Conservation (phyloP, 2,329 filamentous ascomycete species). For the Claviceps humidiphila region DNA sequence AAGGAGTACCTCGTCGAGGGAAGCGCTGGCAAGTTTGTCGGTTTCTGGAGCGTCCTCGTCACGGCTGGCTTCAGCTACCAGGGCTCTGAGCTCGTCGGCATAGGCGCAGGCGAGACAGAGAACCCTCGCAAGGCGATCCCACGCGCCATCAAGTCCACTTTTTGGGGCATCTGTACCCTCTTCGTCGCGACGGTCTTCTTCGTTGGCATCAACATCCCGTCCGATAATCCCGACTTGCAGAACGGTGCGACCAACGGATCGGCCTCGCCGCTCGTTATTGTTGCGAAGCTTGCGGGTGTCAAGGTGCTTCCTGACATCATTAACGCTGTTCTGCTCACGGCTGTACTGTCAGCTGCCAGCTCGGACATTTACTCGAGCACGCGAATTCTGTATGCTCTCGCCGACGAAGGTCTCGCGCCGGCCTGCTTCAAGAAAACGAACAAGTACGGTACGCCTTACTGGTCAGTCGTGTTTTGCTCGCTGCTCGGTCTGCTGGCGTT, state of each 20-base stretch:
- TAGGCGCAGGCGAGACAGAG: slow-evolving; percentile 65
- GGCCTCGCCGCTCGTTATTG: slow-evolving; percentile 52
- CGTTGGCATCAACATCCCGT: slow-evolving; percentile 58
- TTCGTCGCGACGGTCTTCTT: slow-evolving; percentile 56
- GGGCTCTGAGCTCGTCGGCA: slow-evolving; percentile 62
- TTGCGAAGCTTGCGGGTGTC: slow-evolving; percentile 48
- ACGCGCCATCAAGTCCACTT: slow-evolving; percentile 58
- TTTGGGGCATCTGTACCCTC: slow-evolving; percentile 59
- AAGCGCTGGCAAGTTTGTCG: slow-evolving; percentile 47
- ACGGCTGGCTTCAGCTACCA: slow-evolving; percentile 59
- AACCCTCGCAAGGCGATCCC: slow-evolving; percentile 63
- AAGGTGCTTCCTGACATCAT: slow-evolving; percentile 53
- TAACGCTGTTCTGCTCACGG: slow-evolving; percentile 66
- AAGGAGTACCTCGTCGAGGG: slow-evolving; percentile 43
- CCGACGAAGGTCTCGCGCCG: slow-evolving; percentile 51
- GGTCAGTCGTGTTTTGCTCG: slow-evolving; percentile 40
- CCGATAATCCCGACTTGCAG: slow-evolving; percentile 39
- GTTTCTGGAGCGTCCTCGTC: slow-evolving; percentile 56
- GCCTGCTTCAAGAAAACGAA: slow-evolving; percentile 46
- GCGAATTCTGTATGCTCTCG: slow-evolving; percentile 53
- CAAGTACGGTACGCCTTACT: slow-evolving; percentile 47
- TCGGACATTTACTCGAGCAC: slow-evolving; percentile 64
- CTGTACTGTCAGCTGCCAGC: slow-evolving; percentile 66
- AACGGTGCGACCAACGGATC: slow-evolving; percentile 42
- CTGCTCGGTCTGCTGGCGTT: slow-evolving; percentile 52